Evolutionary conservation across 352 stramenopile genomes (phyloP), one percentile per base, ranked within the genome.

Genomic region (Globisporangium mamillatum): DNA sequence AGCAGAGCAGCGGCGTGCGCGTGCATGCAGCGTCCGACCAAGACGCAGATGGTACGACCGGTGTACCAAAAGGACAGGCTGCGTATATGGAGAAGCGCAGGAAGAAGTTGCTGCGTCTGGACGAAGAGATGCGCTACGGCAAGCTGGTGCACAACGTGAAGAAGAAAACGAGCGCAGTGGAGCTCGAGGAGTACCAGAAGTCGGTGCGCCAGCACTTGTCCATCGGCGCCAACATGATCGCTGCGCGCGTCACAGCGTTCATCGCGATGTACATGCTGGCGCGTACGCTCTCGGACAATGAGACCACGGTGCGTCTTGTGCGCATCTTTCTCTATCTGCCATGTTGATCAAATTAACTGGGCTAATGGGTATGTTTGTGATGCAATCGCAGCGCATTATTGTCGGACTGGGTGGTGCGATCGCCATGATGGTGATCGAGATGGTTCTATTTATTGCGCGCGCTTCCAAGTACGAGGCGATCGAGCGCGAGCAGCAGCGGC

Each of bases 351-450:
- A 60, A 29, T 34, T 7, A 12, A 52, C 14, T n/a, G 9, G n/a
- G 34, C 4, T n/a, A 3, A 22, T 53, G 27, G 34, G 25, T 41
- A 38, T 24, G 18, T 52, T 52, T 24, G 44, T 24, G 18, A 52
- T 52, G 44, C 5, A 52, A 52, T 52, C 6, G 36, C 57, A 94
- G 86, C 74, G 85, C 57, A 72, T 92, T 32, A 75, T 96, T 25
- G 63, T 79, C 25, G 88, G 88, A 1, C 74, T 96, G 8, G 79
- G 72, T 44, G 86, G 81, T 27, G 85, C 88, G 12, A 90, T 96
- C 71, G 78, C 63, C 60, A 96, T 96, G 88, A 94, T 94, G 86
- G 69, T 96, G 36, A 81, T 96, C 54, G 88, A 96, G 69, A 96
- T 96, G 88, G 75, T 94, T 50, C 74, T 96, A 53, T 96, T 89